Base-by-base conservation (phyloP, 2,329 filamentous ascomycete genomes). In the Monosporascus ibericus region DNA sequence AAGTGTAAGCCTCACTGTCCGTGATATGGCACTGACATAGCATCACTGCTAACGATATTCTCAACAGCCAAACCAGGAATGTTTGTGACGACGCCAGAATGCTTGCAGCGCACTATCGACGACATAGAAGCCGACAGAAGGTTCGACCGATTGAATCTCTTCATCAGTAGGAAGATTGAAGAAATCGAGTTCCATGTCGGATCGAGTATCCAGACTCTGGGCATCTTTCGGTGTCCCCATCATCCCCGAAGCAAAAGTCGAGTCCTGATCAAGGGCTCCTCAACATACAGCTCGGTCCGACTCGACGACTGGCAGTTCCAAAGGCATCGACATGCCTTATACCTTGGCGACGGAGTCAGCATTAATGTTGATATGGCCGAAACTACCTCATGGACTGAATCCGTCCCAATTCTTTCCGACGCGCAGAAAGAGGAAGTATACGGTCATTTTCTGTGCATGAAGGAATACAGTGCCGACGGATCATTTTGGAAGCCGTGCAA, bases 371-470 rank as follows among this genome's bases (percentile, higher is more conserved):
- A 49, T 18, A 42, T 49, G 48, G 22, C 37, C 22, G 48, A 42
- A 6, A 15, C 11, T 24, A 44, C 48, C 17, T 17, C 48, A 6
- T 49, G 48, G 48, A 14, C 48, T 2, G 48, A 42, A 9, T 22
- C 38, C 4, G 48, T 49, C n/a, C 9, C 48, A 7, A 30, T 38
- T 9, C 39, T 49, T n/a, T 27, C 48, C 7, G 22, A 40, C 6
- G 36, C 38, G 14, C 48, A 49, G 22, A 20, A 27, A 8, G 48
- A 49, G 39, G 38, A 49, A 27, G 40, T 49, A 5, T 49, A 49
- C 48, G 48, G 48, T n/a, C 48, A 49, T 15, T 49, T 49, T 20
- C 22, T 49, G 14, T 49, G 48, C 48, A 49, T 49, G 48, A 49
- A 49, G 39, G 38, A 42, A 22, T 22, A 49, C 48, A 24, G 17